A percentile compares a stretch with the other conserved stretches of the same genome.
These are phyloP conservation scores for Phytophthora rubi DNA, from an alignment of 352 stramenopile genomes.

Conservation along the genomic window DNA sequence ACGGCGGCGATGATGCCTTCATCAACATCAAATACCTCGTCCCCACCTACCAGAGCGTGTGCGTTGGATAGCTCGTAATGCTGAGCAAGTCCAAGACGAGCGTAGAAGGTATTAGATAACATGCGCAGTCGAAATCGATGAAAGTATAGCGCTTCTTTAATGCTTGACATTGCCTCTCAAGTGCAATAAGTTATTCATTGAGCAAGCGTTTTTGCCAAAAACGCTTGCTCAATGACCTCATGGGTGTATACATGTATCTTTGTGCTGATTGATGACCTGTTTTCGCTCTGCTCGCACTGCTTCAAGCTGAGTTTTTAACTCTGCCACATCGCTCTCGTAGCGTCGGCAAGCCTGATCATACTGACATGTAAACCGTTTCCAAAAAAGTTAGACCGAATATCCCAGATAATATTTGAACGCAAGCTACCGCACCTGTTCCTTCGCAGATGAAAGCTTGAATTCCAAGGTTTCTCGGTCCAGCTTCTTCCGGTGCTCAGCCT, in stretches of 20 bases:
- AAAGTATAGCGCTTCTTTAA: conserved; percentile 20
- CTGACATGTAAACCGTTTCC: conserved; percentile 1
- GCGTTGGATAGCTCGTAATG: conserved; percentile 51
- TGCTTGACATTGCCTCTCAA: conserved; percentile 32
- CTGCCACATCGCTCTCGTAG: conserved; percentile 21
- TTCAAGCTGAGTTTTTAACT: conserved; percentile 27
- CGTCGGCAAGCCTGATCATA: conserved; percentile 24
- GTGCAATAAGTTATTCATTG: not conserved
- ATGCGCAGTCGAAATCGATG: not conserved
- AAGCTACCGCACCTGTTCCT: conserved; percentile 18
- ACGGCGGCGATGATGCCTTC: conserved; percentile 97
- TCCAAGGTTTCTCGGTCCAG: conserved; percentile 37
- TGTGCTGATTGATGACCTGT: conserved; percentile 27
- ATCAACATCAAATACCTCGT: conserved; percentile 99
- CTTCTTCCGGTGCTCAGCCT: conserved; percentile 29
- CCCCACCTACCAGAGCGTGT: conserved; percentile 96
- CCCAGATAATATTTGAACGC: not conserved
- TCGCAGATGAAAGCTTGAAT: conserved; percentile 24
- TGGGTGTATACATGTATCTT: conserved; percentile 17
- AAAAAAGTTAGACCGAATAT: not conserved
- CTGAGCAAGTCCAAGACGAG: not conserved
- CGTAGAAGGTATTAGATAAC: not conserved
- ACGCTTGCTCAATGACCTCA: conserved; percentile 27
- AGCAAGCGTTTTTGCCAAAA: no score
- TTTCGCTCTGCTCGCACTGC: conserved; percentile 20